These are phyloP conservation scores for Cordyceps pruinosa DNA, from an alignment of 2,329 filamentous ascomycete species.

Conservation along the genomic window DNA sequence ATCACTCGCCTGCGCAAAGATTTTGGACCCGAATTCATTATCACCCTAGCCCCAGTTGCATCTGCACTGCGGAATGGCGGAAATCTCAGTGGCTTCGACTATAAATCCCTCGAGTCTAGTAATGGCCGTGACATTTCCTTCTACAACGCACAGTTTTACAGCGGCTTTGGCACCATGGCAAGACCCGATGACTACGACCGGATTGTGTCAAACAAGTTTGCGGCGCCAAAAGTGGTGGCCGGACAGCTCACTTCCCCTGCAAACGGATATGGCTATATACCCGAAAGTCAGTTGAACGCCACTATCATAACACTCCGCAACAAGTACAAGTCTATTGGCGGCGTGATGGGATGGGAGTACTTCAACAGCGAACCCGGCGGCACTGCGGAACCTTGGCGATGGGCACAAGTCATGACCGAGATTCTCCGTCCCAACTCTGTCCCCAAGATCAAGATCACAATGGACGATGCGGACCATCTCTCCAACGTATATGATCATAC, in stretches of 20 bases:
- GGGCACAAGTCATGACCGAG: constrained; percentile 59
- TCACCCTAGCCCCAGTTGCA: constrained; percentile 74
- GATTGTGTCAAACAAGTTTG: constrained; percentile 57
- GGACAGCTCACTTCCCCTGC: constrained; percentile 69
- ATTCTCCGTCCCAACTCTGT: constrained; percentile 22
- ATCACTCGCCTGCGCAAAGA: constrained; percentile 60
- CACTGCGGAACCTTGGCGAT: constrained; percentile 59
- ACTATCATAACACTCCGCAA: constrained; percentile 33
- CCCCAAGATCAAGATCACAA: constrained; percentile 13
- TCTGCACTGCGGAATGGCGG: constrained; percentile 51
- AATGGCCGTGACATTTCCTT: constrained; percentile 60
- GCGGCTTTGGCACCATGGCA: constrained; percentile 62
- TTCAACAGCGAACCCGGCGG: constrained; percentile 66
- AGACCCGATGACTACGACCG: constrained; percentile 35
- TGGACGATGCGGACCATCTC: constrained; percentile 12
- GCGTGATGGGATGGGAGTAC: constrained; percentile 89
- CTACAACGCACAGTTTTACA: constrained; percentile 88
- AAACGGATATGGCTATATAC: constrained; percentile 51
- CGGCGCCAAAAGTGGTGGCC: constrained; percentile 62
- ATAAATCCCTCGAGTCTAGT: constrained; percentile 60
- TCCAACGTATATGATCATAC: constrained; percentile 9
- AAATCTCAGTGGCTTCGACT: constrained; percentile 73
- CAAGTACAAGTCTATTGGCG: constrained; percentile 63
- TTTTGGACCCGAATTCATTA: constrained; percentile 62
- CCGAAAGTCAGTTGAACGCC: constrained; percentile 35